These are phyloP conservation scores for Lichtheimia corymbifera DNA, from an alignment of 371 early-diverging fungal species.

Conservation along the genomic window DNA sequence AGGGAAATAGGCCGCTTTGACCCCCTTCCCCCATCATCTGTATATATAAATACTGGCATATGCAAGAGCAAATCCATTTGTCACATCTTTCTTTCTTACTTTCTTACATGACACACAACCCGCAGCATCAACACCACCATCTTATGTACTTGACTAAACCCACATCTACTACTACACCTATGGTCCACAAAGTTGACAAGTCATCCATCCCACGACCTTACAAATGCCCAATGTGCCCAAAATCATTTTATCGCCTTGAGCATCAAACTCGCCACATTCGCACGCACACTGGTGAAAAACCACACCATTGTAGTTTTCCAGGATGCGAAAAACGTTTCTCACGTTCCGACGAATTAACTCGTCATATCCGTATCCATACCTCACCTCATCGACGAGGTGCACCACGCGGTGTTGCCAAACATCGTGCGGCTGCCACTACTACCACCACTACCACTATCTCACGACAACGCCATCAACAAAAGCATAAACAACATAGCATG, in stretches of 20 bases:
- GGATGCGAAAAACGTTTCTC: constrained; percentile 88
- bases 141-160: background rate
- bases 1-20: constrained; percentile 14
- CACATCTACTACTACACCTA: background rate
- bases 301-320: constrained; percentile 79
- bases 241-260: constrained; percentile 73
- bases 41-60: constrained; percentile 1
- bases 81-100: constrained; percentile 11
- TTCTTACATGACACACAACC: constrained; percentile 1
- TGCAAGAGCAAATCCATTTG: constrained; percentile 4
- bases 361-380: constrained; percentile 80
- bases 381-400: constrained; percentile 40
- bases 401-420: background rate
- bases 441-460: constrained; percentile 7
- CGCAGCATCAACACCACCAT: constrained; percentile 7
- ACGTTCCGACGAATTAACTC: constrained; percentile 87
- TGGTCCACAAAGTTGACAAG: constrained; percentile 27
- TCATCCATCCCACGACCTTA: constrained; percentile 58
- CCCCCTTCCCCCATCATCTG: constrained; percentile 8
- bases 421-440: background rate
- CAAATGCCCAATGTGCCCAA: constrained; percentile 69
- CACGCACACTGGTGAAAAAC: constrained; percentile 92
- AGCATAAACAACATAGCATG: constrained; percentile 5
- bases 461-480: too few relatives aligned
- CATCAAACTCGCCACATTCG: constrained; percentile 88